Conservation (phyloP, 371 early-diverging fungal species). For the Funneliformis caledonium region DNA sequence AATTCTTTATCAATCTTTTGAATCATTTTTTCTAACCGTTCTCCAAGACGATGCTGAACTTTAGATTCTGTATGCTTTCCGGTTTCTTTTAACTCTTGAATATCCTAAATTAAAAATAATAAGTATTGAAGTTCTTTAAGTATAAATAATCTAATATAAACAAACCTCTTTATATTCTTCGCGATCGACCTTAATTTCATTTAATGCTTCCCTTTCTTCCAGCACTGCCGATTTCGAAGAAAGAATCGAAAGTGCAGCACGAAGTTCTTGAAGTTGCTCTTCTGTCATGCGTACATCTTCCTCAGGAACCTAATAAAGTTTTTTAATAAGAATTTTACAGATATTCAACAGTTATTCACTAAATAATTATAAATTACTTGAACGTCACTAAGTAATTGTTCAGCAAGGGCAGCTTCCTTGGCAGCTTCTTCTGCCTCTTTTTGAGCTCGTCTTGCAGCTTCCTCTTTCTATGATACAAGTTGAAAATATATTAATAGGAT, state of each 20-base stretch:
- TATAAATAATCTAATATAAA: not conserved
- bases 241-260: slow-evolving; percentile 66
- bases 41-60: slow-evolving; percentile 60
- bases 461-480: slow-evolving; percentile 55
- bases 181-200: slow-evolving; percentile 67
- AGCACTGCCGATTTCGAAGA: slow-evolving; percentile 66
- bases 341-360: slow-evolving; percentile 17
- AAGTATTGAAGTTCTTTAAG: not conserved
- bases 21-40: slow-evolving; percentile 69
- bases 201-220: slow-evolving; percentile 70
- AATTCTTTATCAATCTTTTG: slow-evolving; percentile 73
- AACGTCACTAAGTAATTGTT: slow-evolving; percentile 13
- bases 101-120: slow-evolving; percentile 43
- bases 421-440: slow-evolving; percentile 55
- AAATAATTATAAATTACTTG: slow-evolving; percentile 16
- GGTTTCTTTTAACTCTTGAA: slow-evolving; percentile 65
- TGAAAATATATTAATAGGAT: slow-evolving; percentile 39
- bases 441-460: slow-evolving; percentile 58
- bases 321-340: not conserved
- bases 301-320: slow-evolving; percentile 45
- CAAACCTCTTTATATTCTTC: slow-evolving; percentile 68
- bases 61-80: slow-evolving; percentile 59
- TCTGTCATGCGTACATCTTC: slow-evolving; percentile 59
- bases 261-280: slow-evolving; percentile 66
- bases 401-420: slow-evolving; percentile 41